These are phyloP conservation scores for Allomyces javanicus DNA, from an alignment of 192 early-diverging fungal genomes.

Conservation along the genomic window DNA sequence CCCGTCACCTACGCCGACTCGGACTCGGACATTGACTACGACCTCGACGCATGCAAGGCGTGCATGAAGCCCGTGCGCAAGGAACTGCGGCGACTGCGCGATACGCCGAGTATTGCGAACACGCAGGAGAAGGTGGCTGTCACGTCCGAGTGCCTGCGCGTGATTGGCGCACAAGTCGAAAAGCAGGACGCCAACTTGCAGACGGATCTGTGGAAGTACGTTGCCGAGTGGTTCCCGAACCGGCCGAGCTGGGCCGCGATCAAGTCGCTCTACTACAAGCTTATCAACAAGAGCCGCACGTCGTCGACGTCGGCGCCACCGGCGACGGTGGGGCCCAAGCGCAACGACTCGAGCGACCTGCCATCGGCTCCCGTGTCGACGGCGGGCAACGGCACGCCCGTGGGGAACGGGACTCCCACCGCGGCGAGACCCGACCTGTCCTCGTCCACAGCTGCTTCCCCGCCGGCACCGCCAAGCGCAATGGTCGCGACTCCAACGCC, in stretches of 20 bases:
- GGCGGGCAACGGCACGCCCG: too few species aligned
- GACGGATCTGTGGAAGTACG: background rate
- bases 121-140: conserved; percentile 15
- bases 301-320: background rate
- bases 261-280: background rate
- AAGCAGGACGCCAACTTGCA: background rate
- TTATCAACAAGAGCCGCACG: background rate
- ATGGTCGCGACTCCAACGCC: too few species aligned
- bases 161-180: conserved; percentile 36
- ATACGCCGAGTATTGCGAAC: conserved; percentile 14
- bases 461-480: too few species aligned
- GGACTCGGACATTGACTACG: conserved; percentile 17
- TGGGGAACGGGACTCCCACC: too few species aligned
- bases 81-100: conserved; percentile 28
- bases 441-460: too few species aligned
- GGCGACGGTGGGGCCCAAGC: too few species aligned
- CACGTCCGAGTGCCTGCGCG: conserved; percentile 28
- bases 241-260: background rate
- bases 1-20: too few species aligned
- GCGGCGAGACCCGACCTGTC: too few species aligned
- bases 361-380: too few species aligned
- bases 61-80: conserved; percentile 44
- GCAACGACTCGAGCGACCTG: too few species aligned
- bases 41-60: conserved; percentile 42
- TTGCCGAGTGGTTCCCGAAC: conserved; percentile 1